Evolutionary conservation across 139 green algal species (phyloP), one percentile per base, ranked within the genome.

Genomic region (Gonium pectorale): DNA sequence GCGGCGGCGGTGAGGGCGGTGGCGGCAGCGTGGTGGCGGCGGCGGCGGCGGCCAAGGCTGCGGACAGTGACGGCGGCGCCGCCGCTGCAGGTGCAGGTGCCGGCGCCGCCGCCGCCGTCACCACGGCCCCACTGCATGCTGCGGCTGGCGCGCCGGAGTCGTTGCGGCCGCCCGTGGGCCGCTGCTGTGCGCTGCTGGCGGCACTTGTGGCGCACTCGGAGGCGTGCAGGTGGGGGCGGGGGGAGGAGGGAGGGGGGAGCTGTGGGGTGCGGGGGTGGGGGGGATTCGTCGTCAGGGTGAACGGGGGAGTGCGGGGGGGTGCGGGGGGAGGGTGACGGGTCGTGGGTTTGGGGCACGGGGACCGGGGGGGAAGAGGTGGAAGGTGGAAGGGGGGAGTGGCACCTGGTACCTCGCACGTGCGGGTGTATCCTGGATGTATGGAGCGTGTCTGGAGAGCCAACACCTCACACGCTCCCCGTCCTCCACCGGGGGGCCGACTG

Each of bases 171-270:
- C 41, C 46, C 41, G 75, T 82, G 59, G 59, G 41, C n/a, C 59
- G 52, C 17, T 82, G 75, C n/a, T 29, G 62, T 59, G 41, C 60
- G 31, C 60, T 82, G 31, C 29, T 72, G 59, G 59, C 59, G 21
- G 75, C 11, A 41, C 75, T 82, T 41, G 5, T 80, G 52, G 51
- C 24, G 52, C 72, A 80, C 72, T 80, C 72, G 54, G 51, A 60
- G 33, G 72, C 72, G 35, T 67, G 51, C 72, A 67, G 72, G 70
- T 79, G 68, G 4, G 68, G 26, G 37, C 38, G 17, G 64, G 64
- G 1, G 64, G 63, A 31, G 59, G 7, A 21, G 7, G 26, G 26
- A 64, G 49, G 49, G 49, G 15, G 49, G 15, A 26, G 49, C 15
- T 13, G 15, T 13, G 17, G 49, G 49, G 15, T 59, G 49, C 17